Conservation (phyloP, 805 yeast species). For the Pichia deserticola region DNA sequence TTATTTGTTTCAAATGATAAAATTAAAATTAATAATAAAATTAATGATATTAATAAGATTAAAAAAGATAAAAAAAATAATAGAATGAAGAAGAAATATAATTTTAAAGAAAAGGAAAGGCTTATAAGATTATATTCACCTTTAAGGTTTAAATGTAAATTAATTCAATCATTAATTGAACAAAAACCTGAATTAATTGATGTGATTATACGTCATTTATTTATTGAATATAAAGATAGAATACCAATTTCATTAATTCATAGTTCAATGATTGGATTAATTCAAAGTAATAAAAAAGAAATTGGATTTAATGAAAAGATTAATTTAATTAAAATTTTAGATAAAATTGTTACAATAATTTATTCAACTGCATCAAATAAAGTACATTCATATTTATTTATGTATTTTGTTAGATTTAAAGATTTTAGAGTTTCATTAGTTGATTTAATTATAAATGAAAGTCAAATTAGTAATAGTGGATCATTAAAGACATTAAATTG, state of each 20-base stretch:
- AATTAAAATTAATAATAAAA: neutral
- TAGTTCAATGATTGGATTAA: slow-evolving; percentile 20
- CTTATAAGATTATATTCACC: slow-evolving; percentile 11
- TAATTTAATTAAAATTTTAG: slow-evolving; percentile 16
- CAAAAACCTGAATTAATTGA: slow-evolving; percentile 12
- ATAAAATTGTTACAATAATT: slow-evolving; percentile 17
- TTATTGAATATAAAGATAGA: slow-evolving; percentile 17
- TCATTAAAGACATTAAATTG: slow-evolving; percentile 17
- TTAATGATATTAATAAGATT: neutral
- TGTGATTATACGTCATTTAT: slow-evolving; percentile 12
- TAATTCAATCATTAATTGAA: slow-evolving; percentile 14
- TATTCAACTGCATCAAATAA: slow-evolving; percentile 10
- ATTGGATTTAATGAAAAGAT: slow-evolving; percentile 15
- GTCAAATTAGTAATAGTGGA: slow-evolving; percentile 16
- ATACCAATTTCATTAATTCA: slow-evolving; percentile 21
- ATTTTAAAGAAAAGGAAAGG: slow-evolving; percentile 10
- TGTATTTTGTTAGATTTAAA: slow-evolving; percentile 11
- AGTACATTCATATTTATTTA: slow-evolving; percentile 10
- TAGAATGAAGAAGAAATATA: slow-evolving; percentile 3
- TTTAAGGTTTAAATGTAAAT: slow-evolving; percentile 14
- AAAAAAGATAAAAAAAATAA: neutral
- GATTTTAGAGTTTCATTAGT: slow-evolving; percentile 14
- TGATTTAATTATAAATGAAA: slow-evolving; percentile 17
- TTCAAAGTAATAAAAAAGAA: slow-evolving; percentile 7
- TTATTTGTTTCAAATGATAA: neutral